phyloP scores from a whole-genome alignment of 1,284 basidiomycete species.

The Microbotryum violaceum region DNA sequence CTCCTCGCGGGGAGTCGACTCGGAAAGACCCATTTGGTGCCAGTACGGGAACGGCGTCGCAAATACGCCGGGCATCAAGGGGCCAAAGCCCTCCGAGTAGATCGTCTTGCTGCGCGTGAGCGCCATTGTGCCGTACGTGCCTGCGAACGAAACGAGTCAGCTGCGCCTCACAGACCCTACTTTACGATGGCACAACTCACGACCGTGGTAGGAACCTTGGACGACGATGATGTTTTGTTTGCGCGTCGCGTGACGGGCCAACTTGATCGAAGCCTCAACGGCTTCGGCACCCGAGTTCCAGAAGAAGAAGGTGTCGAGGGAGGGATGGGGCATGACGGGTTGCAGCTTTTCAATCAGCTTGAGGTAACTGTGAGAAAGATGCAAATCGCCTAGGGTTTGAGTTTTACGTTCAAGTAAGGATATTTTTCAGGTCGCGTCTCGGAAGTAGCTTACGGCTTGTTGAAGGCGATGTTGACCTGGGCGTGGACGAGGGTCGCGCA shows the following conservation, averaged over 20 bases:
- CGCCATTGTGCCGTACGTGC: conserved; percentile 62
- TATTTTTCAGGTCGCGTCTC: no score
- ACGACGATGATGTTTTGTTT: conserved; percentile 82
- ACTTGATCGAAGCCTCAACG: conserved; percentile 70
- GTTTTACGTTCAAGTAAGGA: no score
- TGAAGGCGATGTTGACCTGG: conserved; percentile 70
- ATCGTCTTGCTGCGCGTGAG: conserved; percentile 85
- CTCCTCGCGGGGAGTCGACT: conserved; percentile 56
- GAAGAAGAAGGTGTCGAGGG: conserved; percentile 88
- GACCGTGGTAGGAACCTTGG: conserved; percentile 81
- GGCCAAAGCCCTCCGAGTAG: conserved; percentile 69
- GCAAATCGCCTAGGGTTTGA: no score
- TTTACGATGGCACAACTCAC: conserved; percentile 43
- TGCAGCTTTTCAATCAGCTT: conserved; percentile 66
- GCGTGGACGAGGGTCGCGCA: conserved; percentile 71
- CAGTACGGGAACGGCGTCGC: conserved; percentile 83
- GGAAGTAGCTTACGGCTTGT: conserved; percentile 46
- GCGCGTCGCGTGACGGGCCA: conserved; percentile 64
- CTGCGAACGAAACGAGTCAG: conserved; percentile 4
- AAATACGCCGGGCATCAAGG: conserved; percentile 80
- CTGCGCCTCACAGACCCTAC: neutral
- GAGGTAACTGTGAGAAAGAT: conserved; percentile 47
- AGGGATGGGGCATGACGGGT: conserved; percentile 66
- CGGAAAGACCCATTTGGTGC: conserved; percentile 69
- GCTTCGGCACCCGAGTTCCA: conserved; percentile 84